Base-by-base conservation (phyloP, 306 rosid genomes). In the Begonia masoniana region DNA sequence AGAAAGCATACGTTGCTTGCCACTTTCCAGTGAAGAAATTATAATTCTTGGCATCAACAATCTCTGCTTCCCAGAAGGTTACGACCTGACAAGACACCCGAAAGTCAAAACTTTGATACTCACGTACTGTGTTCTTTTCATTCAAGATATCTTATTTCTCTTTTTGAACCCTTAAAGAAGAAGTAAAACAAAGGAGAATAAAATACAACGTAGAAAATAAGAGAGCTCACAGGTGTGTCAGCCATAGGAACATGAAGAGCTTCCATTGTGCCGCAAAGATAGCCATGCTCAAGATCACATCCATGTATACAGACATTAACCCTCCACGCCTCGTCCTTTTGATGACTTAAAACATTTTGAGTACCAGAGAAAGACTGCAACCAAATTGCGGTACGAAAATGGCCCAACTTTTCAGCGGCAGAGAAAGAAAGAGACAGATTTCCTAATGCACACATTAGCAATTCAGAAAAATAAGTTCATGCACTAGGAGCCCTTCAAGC, bases 11-110 rank as follows among this genome's bases (percentile, higher is more conserved):
- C 96, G 84, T 54, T 17, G 96, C 96, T 59, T 91, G 94, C 97
- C 97, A 91, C 78, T 85, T 91, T 13, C 94, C 94, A 51, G 94
- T 85, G 79, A 91, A 85, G 88, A 91, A 85, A 67, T 93, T 91
- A 73, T 83, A 91, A 51, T 91, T 91, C 79, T 77, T 83, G 61
- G 80, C 63, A 51, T 91, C 97, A 62, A 91, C 94, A 57, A 91
- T 91, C 78, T 91, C 97, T 43, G 96, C 97, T 78, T 91, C 97
- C 94, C 97, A 85, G 61, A 91, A 91, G 51, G 97, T 91, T 58
- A 85, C 94, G 10, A 91, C 97, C 97, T 91, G 80, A 50, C 43
- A 65, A 43, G 21, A 47, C 12, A 41, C 51, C 13, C 4, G 65
- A 62, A 19, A 9, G 5, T 21, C 45, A 47, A 47, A 45, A 21